These are phyloP conservation scores for Platanus orientalis DNA, from an alignment of 164 flowering plant genomes.

Conservation along the genomic window DNA sequence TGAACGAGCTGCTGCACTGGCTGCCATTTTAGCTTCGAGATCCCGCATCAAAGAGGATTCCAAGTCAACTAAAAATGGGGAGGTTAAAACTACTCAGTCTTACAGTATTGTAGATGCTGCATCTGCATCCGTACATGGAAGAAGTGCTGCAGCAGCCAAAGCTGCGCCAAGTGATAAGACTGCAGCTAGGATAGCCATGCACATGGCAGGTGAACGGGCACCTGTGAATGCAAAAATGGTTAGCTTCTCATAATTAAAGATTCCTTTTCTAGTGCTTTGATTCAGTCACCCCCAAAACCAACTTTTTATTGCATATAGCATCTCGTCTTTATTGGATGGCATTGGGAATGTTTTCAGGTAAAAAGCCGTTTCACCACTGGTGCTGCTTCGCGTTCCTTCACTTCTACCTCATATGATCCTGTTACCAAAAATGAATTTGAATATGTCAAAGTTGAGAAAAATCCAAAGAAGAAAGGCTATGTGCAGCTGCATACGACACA, in stretches of 20 bases:
- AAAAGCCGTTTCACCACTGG: slow-evolving; percentile 88
- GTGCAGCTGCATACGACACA: slow-evolving; percentile 90
- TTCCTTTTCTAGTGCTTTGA: neutral
- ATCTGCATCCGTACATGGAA: slow-evolving; percentile 97
- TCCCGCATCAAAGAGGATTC: slow-evolving; percentile 66
- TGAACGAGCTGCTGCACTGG: slow-evolving; percentile 93
- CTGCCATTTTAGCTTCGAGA: slow-evolving; percentile 68
- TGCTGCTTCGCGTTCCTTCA: slow-evolving; percentile 95
- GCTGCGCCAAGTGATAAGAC: slow-evolving; percentile 74
- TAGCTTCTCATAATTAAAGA: slow-evolving; percentile 16
- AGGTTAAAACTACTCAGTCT: slow-evolving; percentile 39
- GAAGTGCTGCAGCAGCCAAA: slow-evolving; percentile 96
- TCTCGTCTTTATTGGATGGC: neutral
- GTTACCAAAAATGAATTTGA: slow-evolving; percentile 90
- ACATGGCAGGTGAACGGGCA: slow-evolving; percentile 88
- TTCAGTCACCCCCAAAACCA: too few species aligned
- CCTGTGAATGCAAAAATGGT: slow-evolving; percentile 95
- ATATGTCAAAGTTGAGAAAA: slow-evolving; percentile 86
- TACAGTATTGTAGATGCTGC: slow-evolving; percentile 97
- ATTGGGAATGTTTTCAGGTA: slow-evolving; percentile 41
- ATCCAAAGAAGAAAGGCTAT: slow-evolving; percentile 96
- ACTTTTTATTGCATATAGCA: too few species aligned
- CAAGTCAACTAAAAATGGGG: slow-evolving; percentile 44
- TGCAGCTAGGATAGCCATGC: slow-evolving; percentile 93
- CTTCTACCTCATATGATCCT: slow-evolving; percentile 92